These are phyloP conservation scores for Cercospora janseana DNA, from an alignment of 2,329 filamentous ascomycete species.

Conservation along the genomic window DNA sequence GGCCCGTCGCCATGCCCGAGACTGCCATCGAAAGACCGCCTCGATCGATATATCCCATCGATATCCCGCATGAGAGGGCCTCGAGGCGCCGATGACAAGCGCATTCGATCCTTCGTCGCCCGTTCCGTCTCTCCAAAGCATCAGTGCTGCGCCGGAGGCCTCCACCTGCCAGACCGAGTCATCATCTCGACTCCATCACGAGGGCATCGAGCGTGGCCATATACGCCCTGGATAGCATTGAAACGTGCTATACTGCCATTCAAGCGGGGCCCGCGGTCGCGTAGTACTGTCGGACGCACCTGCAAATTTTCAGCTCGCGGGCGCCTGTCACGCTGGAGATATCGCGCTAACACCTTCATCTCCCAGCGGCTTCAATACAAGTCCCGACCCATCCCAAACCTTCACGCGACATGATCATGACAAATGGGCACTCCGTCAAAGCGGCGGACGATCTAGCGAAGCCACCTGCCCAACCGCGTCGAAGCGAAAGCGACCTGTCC, in stretches of 20 bases:
- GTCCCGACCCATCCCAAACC: constrained; percentile 59
- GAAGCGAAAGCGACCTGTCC: constrained; percentile 74
- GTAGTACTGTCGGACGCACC: constrained; percentile 32
- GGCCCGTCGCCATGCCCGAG: constrained; percentile 23
- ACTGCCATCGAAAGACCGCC: constrained; percentile 31
- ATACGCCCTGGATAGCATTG: constrained; percentile 37
- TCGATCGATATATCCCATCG: constrained; percentile 33
- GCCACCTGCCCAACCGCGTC: constrained; percentile 49
- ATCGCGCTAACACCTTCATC: constrained; percentile 45
- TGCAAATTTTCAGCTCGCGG: constrained; percentile 36
- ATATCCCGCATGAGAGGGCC: constrained; percentile 15
- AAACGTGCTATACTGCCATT: constrained; percentile 31
- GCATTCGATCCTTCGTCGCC: constrained; percentile 11
- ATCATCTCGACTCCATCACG: constrained; percentile 30
- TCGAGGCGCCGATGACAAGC: constrained; percentile 25
- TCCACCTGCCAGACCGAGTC: constrained; percentile 26
- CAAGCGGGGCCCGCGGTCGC: constrained; percentile 46
- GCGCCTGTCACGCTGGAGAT: constrained; percentile 32
- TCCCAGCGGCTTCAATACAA: constrained; percentile 60
- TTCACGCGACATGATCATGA: constrained; percentile 53
- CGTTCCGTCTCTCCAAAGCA: constrained; percentile 19
- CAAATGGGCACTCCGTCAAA: constrained; percentile 65
- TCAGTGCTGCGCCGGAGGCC: constrained; percentile 21
- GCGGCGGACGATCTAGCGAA: constrained; percentile 48
- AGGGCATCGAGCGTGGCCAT: constrained; percentile 41